Evolutionary conservation across 75 land plant species (phyloP).

Genomic region (Pinus tabuliformis): DNA sequence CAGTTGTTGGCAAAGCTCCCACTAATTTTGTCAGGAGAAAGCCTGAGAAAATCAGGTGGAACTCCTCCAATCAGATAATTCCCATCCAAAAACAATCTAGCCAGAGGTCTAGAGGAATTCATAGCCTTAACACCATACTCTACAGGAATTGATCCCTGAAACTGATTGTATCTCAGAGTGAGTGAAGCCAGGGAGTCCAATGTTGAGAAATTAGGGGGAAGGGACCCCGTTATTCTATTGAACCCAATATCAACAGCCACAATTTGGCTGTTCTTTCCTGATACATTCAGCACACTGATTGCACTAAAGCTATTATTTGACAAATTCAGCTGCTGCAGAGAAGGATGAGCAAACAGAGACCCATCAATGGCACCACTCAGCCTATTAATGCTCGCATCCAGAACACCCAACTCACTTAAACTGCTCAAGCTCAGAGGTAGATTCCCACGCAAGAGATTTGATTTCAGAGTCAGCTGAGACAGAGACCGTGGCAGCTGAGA

Average conservation of each 20-base stretch:
- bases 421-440: conserved; percentile 4
- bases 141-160: conserved; percentile 54
- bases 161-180: conserved; percentile 50
- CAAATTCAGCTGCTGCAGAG: conserved; percentile 57
- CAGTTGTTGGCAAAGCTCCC: conserved; percentile 68
- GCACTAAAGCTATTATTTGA: conserved; percentile 49
- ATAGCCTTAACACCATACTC: conserved; percentile 29
- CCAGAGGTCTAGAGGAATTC: conserved; percentile 17
- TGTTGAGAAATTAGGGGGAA: conserved; percentile 40
- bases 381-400: conserved; percentile 28
- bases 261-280: conserved; percentile 12
- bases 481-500: conserved; percentile 12
- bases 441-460: conserved; percentile 5
- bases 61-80: conserved; percentile 55
- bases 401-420: conserved; percentile 11
- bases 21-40: conserved; percentile 10
- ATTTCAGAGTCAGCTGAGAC: conserved; percentile 6
- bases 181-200: conserved; percentile 42
- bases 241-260: conserved; percentile 66
- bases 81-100: conserved; percentile 61
- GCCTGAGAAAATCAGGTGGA: conserved; percentile 32
- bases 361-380: conserved; percentile 31
- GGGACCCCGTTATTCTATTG: conserved; percentile 40
- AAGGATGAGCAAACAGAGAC: conserved; percentile 44
- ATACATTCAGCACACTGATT: conserved; percentile 22